phyloP scores from a whole-genome alignment of 345 rosid species.

The Triadica sebifera region DNA sequence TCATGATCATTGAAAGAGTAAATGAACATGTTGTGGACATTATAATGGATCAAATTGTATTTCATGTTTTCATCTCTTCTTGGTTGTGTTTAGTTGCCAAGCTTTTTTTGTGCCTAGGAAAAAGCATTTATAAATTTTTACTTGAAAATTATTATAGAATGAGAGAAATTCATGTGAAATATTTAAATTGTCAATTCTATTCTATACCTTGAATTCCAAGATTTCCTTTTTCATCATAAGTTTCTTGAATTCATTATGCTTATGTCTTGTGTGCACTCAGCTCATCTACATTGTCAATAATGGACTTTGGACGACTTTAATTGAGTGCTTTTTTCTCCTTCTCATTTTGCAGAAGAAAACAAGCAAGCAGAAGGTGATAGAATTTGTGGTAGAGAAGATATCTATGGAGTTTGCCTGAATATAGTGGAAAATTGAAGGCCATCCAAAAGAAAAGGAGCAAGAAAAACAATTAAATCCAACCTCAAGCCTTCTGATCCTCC shows the following conservation, averaged over 20 bases:
- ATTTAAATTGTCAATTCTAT: background rate
- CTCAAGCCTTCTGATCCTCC: conserved; percentile 30
- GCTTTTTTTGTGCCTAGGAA: background rate
- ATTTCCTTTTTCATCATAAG: background rate
- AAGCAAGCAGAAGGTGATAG: no score
- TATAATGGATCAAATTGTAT: background rate
- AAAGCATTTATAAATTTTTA: background rate
- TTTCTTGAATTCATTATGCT: background rate
- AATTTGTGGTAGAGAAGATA: conserved; percentile 5
- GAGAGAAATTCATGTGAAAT: background rate
- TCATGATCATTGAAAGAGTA: background rate
- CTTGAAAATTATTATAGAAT: background rate
- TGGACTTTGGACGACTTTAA: background rate
- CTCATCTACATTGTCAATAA: background rate
- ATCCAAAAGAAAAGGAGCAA: conserved; percentile 25
- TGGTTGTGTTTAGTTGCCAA: background rate
- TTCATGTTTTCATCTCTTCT: background rate
- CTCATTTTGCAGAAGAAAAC: conserved; percentile 30
- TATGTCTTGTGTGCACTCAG: background rate
- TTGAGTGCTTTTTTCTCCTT: background rate
- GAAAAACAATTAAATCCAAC: conserved; percentile 23
- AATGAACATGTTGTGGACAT: background rate
- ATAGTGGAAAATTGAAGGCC: background rate
- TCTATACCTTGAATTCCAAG: no score
- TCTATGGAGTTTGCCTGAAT: background rate